Evolutionary conservation across 352 stramenopile species (phyloP).

Genomic region (Phytophthora colocasiae): DNA sequence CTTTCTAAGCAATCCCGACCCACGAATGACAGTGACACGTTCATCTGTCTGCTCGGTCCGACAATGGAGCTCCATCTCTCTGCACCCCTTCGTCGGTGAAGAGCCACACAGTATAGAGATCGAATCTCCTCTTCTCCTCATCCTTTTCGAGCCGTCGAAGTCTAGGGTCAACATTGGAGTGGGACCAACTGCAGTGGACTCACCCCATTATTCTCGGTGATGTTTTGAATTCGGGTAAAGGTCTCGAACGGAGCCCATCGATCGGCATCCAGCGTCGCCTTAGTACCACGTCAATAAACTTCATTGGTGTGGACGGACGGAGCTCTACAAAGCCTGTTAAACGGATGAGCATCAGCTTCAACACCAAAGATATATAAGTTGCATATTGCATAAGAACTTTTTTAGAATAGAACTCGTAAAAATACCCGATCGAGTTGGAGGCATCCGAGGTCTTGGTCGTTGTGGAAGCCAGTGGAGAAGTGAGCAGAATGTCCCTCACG

Average conservation of each 20-base stretch:
- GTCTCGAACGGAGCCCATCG: conserved; percentile 10
- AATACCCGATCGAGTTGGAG: background rate
- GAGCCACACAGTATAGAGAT: conserved; percentile 20
- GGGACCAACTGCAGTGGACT: background rate
- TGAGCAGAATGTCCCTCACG: conserved; percentile 49
- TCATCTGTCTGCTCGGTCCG: conserved; percentile 13
- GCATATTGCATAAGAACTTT: conserved; percentile 14
- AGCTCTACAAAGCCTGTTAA: conserved; percentile 4
- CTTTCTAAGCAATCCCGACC: conserved; percentile 10
- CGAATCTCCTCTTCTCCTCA: conserved; percentile 12
- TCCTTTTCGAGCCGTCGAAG: conserved; percentile 8
- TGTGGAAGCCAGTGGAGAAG: conserved; percentile 17
- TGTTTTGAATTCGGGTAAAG: conserved; percentile 24
- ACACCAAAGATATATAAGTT: background rate
- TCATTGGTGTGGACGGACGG: conserved; percentile 37
- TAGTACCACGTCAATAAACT: conserved; percentile 36
- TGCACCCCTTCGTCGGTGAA: conserved; percentile 5
- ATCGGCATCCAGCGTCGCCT: conserved; percentile 9
- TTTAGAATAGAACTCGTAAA: background rate
- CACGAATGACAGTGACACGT: conserved; percentile 14
- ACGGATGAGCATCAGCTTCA: background rate
- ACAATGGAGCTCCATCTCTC: conserved; percentile 2
- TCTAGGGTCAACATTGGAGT: conserved; percentile 18
- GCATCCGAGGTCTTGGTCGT: conserved; percentile 4
- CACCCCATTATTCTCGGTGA: conserved; percentile 2